Percentiles rank a stretch among this genome's conserved stretches.
Evolutionary conservation across 1,139 yeast species (phyloP).

Genomic region (Suhomyces yuchorum): DNA sequence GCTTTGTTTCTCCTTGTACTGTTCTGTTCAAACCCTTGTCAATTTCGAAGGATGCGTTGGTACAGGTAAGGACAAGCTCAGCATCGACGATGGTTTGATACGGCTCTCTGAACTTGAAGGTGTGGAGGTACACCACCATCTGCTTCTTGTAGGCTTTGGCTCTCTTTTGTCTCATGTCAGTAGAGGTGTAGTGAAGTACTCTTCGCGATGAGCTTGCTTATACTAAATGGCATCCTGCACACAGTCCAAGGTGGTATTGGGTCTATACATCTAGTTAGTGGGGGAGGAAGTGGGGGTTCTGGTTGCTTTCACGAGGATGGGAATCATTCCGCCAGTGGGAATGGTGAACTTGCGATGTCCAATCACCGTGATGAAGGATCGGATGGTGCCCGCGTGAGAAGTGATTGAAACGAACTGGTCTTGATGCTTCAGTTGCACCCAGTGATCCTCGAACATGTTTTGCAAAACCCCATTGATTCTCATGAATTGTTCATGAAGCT

Average conservation of each 20-base stretch:
- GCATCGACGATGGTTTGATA: constrained; percentile 88
- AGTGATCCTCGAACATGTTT: constrained; percentile 45
- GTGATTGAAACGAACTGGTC: constrained; percentile 49
- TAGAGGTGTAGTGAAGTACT: not conserved
- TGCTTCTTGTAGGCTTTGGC: constrained; percentile 94
- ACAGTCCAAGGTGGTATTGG: not conserved
- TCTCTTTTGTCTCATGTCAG: constrained; percentile 87
- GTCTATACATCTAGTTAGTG: not conserved
- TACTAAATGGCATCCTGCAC: constrained; percentile 2
- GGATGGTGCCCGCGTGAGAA: constrained; percentile 64
- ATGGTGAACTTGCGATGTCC: constrained; percentile 58
- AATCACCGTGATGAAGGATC: constrained; percentile 53
- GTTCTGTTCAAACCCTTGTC: constrained; percentile 78
- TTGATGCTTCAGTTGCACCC: constrained; percentile 3
- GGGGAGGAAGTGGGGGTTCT: constrained; percentile 13
- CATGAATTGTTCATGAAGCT: constrained; percentile 49
- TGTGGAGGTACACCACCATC: constrained; percentile 77
- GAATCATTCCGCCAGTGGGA: constrained; percentile 69
- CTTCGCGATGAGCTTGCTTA: constrained; percentile 12
- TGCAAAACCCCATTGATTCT: constrained; percentile 55
- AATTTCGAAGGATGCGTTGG: constrained; percentile 68
- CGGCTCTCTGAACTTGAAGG: constrained; percentile 93
- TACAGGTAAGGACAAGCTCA: constrained; percentile 67
- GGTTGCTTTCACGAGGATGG: constrained; percentile 53
- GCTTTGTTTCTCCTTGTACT: constrained; percentile 81